Percentiles rank a stretch among this genome's conserved stretches.
Conservation (phyloP, 495 filamentous ascomycete genomes). For the Pseudevernia furfuracea region DNA sequence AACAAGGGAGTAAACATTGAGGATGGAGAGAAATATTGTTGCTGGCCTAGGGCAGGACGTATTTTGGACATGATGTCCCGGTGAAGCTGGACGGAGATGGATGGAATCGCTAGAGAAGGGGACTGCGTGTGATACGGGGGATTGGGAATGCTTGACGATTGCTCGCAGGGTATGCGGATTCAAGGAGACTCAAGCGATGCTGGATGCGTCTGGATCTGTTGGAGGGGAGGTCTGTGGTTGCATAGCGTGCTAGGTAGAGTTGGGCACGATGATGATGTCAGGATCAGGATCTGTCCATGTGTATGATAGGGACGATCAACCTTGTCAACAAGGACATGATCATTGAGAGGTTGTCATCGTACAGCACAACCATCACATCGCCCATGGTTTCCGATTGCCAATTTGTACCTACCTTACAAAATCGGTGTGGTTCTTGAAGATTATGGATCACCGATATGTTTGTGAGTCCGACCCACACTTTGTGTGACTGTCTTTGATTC, state of each 20-base stretch:
- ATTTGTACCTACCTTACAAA: not conserved
- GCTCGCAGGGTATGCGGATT: not conserved
- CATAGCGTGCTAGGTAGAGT: not conserved
- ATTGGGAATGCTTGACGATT: not conserved
- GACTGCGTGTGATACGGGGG: not conserved
- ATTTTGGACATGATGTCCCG: not conserved
- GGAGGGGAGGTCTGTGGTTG: not conserved
- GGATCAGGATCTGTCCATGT: not conserved
- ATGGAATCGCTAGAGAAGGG: not conserved
- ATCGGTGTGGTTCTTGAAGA: not conserved
- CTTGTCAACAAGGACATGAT: not conserved
- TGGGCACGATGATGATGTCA: not conserved
- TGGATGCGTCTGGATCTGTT: not conserved
- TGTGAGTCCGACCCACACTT: not conserved
- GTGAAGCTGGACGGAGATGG: not conserved
- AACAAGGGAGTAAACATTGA: not conserved
- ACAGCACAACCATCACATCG: not conserved
- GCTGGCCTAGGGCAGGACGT: not conserved
- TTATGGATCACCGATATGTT: not conserved
- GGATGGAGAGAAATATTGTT: not conserved
- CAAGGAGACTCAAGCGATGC: too few relatives aligned
- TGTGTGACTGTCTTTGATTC: not conserved
- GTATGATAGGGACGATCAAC: not conserved
- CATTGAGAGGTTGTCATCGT: not conserved
- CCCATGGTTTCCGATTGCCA: not conserved